Conservation (phyloP, 1,284 basidiomycete genomes). For the Papiliotrema flavescens region DNA sequence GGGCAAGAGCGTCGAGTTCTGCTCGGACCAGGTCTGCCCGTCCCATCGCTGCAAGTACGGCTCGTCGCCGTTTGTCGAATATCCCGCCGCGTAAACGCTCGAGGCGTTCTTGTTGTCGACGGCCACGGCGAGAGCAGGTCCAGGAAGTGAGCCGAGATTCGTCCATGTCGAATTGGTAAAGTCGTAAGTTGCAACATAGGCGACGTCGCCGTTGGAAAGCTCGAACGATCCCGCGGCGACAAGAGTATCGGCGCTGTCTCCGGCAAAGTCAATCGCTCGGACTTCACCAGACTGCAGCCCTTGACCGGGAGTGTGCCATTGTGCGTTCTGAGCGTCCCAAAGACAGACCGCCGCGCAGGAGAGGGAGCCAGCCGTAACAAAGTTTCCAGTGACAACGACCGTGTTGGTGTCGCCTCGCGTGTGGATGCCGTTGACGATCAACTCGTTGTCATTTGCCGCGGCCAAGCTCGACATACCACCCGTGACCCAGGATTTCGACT, state of each 20-base stretch:
- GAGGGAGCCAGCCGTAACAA: slow-evolving; percentile 71
- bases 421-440: slow-evolving; percentile 71
- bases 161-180: slow-evolving; percentile 70
- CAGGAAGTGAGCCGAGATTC: slow-evolving; percentile 75
- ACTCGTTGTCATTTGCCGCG: slow-evolving; percentile 53
- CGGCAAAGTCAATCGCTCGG: slow-evolving; percentile 71
- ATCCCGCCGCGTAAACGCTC: slow-evolving; percentile 87
- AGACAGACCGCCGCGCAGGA: slow-evolving; percentile 76
- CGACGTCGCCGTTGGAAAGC: slow-evolving; percentile 55
- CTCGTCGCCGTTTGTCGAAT: slow-evolving; percentile 59
- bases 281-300: slow-evolving; percentile 76
- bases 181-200: slow-evolving; percentile 68
- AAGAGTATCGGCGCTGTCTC: slow-evolving; percentile 60
- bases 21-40: slow-evolving; percentile 65
- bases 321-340: slow-evolving; percentile 62
- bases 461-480: slow-evolving; percentile 60
- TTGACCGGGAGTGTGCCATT: slow-evolving; percentile 77
- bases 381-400: slow-evolving; percentile 80
- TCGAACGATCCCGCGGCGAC: slow-evolving; percentile 72
- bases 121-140: slow-evolving; percentile 82
- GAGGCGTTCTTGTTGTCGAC: slow-evolving; percentile 75
- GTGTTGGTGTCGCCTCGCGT: slow-evolving; percentile 62
- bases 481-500: slow-evolving; percentile 59
- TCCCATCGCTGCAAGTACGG: slow-evolving; percentile 81
- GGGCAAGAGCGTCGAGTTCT: slow-evolving; percentile 51